Conservation (phyloP, 2,329 filamentous ascomycete species). For the Cercospora brassicicola region DNA sequence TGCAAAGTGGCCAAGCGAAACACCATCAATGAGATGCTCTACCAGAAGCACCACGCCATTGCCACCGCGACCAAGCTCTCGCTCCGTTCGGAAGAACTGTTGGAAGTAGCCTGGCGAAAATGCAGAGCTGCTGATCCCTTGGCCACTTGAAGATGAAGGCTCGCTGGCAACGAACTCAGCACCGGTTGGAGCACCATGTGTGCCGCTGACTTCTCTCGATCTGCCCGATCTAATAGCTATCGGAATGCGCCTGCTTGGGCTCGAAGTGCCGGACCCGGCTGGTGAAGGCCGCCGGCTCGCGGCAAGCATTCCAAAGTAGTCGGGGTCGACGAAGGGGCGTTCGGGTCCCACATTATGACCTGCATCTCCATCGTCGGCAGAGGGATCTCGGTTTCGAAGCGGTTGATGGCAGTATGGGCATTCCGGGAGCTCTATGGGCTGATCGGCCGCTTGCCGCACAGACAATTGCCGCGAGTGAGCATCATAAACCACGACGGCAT, state of each 20-base stretch:
- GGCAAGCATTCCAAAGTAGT: slow-evolving; percentile 93
- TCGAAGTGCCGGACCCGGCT: slow-evolving; percentile 47
- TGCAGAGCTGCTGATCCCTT: slow-evolving; percentile 79
- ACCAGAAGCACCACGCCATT: slow-evolving; percentile 96
- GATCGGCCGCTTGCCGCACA: slow-evolving; percentile 63
- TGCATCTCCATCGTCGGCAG: slow-evolving; percentile 40
- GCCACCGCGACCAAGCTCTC: slow-evolving; percentile 81
- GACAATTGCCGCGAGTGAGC: slow-evolving; percentile 80
- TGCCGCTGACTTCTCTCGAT: slow-evolving; percentile 36
- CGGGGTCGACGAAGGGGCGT: slow-evolving; percentile 71
- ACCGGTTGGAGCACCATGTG: slow-evolving; percentile 49
- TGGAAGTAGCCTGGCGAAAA: slow-evolving; percentile 93
- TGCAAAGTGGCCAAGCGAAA: slow-evolving; percentile 84
- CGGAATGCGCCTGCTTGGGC: slow-evolving; percentile 48
- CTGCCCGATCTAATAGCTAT: slow-evolving; percentile 37
- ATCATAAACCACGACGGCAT: slow-evolving; percentile 90
- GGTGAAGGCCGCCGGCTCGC: slow-evolving; percentile 48
- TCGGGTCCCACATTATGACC: slow-evolving; percentile 53
- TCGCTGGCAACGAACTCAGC: slow-evolving; percentile 51
- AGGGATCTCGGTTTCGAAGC: slow-evolving; percentile 43
- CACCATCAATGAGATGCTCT: slow-evolving; percentile 85
- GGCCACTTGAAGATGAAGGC: slow-evolving; percentile 44
- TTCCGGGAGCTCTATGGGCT: slow-evolving; percentile 61
- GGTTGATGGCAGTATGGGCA: slow-evolving; percentile 92
- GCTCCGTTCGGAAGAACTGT: slow-evolving; percentile 87